These are phyloP conservation scores for Pestalotiopsis sp. DNA, from an alignment of 2,329 filamentous ascomycete species.

Conservation along the genomic window DNA sequence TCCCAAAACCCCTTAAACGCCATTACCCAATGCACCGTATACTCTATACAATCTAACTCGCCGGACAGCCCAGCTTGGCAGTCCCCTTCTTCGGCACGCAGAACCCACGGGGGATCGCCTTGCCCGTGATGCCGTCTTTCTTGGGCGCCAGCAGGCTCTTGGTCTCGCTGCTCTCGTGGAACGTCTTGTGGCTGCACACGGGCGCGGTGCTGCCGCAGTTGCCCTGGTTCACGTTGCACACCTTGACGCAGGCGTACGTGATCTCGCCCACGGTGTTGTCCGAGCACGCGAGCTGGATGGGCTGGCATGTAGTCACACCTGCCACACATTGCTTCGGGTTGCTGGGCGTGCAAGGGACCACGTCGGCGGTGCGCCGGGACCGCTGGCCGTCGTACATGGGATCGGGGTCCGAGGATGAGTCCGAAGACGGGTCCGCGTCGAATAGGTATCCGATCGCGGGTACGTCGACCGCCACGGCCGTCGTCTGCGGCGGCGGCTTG, in stretches of 20 bases:
- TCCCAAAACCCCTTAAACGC: neutral
- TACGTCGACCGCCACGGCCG: neutral
- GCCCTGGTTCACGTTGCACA: neutral
- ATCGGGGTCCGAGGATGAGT: neutral
- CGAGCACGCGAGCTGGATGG: neutral
- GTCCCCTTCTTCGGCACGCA: neutral
- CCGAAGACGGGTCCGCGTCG: neutral
- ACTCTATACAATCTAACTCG: neutral
- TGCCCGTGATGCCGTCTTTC: neutral
- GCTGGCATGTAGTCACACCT: neutral
- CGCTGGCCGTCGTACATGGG: neutral
- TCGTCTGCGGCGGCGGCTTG: conserved; percentile 3
- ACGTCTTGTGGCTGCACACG: neutral
- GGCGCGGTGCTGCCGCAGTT: neutral
- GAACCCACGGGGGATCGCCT: neutral
- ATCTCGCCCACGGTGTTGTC: neutral
- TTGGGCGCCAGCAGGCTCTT: neutral
- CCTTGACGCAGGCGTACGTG: neutral
- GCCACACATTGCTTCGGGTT: neutral
- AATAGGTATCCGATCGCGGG: neutral
- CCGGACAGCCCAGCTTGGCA: neutral
- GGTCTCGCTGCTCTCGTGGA: neutral
- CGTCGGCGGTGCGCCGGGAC: neutral
- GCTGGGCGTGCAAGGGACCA: neutral
- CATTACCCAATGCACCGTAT: neutral